Conservation (phyloP, 2,329 filamentous ascomycete genomes). For the Fusarium secorum region DNA sequence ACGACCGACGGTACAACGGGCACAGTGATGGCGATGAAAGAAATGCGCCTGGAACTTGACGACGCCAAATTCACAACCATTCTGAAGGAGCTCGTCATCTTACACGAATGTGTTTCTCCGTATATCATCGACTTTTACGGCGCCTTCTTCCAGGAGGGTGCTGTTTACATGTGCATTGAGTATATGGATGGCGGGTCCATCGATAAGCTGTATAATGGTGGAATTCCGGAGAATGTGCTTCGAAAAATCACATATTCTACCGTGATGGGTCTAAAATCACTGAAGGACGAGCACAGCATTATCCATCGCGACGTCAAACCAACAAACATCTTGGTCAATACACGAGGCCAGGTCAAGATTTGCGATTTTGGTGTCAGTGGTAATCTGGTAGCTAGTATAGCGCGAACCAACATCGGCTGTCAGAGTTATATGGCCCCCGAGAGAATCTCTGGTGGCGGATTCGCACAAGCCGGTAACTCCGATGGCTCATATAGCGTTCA, state of each 20-base stretch:
- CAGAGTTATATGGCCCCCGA: slow-evolving; percentile 99
- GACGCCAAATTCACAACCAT: slow-evolving; percentile 97
- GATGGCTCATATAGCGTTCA: slow-evolving; percentile 96
- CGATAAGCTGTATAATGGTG: slow-evolving; percentile 92
- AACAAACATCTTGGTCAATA: slow-evolving; percentile 96
- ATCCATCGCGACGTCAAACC: slow-evolving; percentile 99
- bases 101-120: slow-evolving; percentile 92
- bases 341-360: slow-evolving; percentile 91
- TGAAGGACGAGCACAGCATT: slow-evolving; percentile 99
- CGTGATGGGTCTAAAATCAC: slow-evolving; percentile 85
- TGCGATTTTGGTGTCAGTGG: slow-evolving; percentile 98
- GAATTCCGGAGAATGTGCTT: slow-evolving; percentile 87
- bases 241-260: slow-evolving; percentile 91
- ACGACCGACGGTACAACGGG: slow-evolving; percentile 64
- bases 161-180: slow-evolving; percentile 99
- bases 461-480: slow-evolving; percentile 72
- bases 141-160: slow-evolving; percentile 98
- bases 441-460: slow-evolving; percentile 86
- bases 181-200: slow-evolving; percentile 99
- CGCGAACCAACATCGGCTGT: slow-evolving; percentile 98
- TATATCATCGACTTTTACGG: slow-evolving; percentile 99
- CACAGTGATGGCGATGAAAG: slow-evolving; percentile 98
- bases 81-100: slow-evolving; percentile 94
- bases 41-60: slow-evolving; percentile 93
- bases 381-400: slow-evolving; percentile 95